Conservation (phyloP, 495 filamentous ascomycete species). For the Penicillium angulare region DNA sequence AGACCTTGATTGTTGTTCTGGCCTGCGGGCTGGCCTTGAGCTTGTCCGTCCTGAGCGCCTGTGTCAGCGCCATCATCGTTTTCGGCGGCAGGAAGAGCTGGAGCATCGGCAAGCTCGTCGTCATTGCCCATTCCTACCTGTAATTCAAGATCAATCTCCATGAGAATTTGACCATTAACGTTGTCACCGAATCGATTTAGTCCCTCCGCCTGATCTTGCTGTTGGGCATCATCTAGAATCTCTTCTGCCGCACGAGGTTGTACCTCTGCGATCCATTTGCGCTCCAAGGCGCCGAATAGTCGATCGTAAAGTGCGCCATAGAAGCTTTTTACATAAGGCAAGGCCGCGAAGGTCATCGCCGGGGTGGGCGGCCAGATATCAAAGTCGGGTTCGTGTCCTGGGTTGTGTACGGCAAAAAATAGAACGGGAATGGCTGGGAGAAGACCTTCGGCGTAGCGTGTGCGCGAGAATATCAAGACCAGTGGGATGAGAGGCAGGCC, state of each 20-base stretch:
- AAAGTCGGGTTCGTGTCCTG: slow-evolving; percentile 40
- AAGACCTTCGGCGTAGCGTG: slow-evolving; percentile 55
- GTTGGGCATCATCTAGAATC: slow-evolving; percentile 44
- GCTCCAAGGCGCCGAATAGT: slow-evolving; percentile 60
- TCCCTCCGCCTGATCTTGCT: slow-evolving; percentile 44
- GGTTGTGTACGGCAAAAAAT: slow-evolving; percentile 55
- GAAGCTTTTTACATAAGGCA: slow-evolving; percentile 65
- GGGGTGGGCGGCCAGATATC: slow-evolving; percentile 73
- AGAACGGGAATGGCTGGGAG: slow-evolving; percentile 62
- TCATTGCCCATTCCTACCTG: slow-evolving; percentile 44
- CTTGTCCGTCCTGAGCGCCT: slow-evolving; percentile 25
- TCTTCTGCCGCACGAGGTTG: slow-evolving; percentile 58
- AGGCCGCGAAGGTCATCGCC: slow-evolving; percentile 62
- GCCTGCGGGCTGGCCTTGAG: slow-evolving; percentile 24
- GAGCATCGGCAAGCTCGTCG: slow-evolving; percentile 20
- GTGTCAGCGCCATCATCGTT: slow-evolving; percentile 20
- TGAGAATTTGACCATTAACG: slow-evolving; percentile 39
- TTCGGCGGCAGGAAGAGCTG: slow-evolving; percentile 16
- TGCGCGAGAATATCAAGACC: slow-evolving; percentile 58
- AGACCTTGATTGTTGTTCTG: slow-evolving; percentile 28
- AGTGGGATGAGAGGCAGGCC: slow-evolving; percentile 63
- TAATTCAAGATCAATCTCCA: slow-evolving; percentile 46
- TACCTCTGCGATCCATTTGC: slow-evolving; percentile 63
- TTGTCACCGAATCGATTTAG: slow-evolving; percentile 38
- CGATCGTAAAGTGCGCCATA: slow-evolving; percentile 68